Evolutionary conservation across 805 yeast genomes (phyloP), one percentile per base, ranked within the genome.

Genomic region (Tetrapisispora namnaoensis): DNA sequence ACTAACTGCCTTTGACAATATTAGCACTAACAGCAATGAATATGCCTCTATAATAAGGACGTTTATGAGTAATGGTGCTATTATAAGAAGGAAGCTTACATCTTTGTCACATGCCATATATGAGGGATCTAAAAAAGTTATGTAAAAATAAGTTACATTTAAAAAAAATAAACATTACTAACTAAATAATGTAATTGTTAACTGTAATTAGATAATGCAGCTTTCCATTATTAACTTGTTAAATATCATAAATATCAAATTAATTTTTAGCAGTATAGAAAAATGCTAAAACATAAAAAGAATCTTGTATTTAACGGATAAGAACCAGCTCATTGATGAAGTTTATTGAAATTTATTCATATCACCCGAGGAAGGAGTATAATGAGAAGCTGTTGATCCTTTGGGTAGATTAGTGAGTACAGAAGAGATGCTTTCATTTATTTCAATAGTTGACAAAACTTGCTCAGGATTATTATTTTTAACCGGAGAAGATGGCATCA

Each of bases 21-120:
- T 73, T 28, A 58, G 67, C 2, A 55, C 55, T 18, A 82, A 79
- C 51, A 71, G 76, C 57, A 75, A 73, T 51, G 73, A 78, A 47
- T 82, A 78, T 57, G 82, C 82, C 52, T 78, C 80, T 45, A 65
- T 80, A 39, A 67, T 79, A 35, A 77, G 80, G 62, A 73, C 77
- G 7, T 75, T 80, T 17, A 56, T 82, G 55, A 82, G 81, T 60
- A 80, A 79, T 54, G 79, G 82, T n/a, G 69, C 83, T 34, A 59
- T 75, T 30, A 53, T 74, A 20, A 63, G 70, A 46, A 61, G 70
- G 48, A 66, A 66, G 45, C 50, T 66, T 41, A 53, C 68, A 7
- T 56, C 67, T 5, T 45, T 66, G 28, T 65, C 69, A 13, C 56
- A 54, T 44, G 67, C 64, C 22, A 63, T 66, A n/a, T 66, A 63